phyloP scores from a whole-genome alignment of 2,329 filamentous ascomycete species.

The Neodidymelliopsis sp. region DNA sequence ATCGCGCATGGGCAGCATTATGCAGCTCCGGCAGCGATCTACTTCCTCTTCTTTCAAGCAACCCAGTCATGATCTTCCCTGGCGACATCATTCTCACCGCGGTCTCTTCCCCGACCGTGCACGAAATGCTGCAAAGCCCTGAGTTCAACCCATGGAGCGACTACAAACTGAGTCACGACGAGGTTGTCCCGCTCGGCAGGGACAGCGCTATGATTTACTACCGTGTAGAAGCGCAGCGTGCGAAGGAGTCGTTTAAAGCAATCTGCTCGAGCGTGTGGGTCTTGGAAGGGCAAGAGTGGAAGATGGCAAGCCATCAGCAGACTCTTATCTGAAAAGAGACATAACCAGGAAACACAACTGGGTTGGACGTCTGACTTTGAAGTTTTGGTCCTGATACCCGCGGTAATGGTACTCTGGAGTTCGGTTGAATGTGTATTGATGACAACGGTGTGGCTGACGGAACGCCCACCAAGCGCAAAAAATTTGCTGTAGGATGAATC shows the following conservation, averaged over 20 bases:
- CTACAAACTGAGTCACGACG: constrained; percentile 39
- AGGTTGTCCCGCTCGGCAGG: constrained; percentile 34
- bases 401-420: background rate
- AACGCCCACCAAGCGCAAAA: background rate
- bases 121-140: constrained; percentile 28
- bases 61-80: constrained; percentile 52
- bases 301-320: constrained; percentile 42
- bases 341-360: too few relatives aligned
- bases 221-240: constrained; percentile 31
- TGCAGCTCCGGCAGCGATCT: constrained; percentile 43
- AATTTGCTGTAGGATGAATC: background rate
- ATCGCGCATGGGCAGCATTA: constrained; percentile 48
- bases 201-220: constrained; percentile 37
- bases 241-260: constrained; percentile 26
- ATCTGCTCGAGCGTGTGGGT: constrained; percentile 41
- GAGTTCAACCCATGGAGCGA: constrained; percentile 34
- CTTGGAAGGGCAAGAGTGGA: constrained; percentile 32
- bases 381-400: background rate
- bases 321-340: constrained; percentile 30
- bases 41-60: constrained; percentile 42
- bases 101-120: constrained; percentile 37
- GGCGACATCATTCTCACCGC: constrained; percentile 46
- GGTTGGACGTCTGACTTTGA: background rate
- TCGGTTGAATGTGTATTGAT: background rate
- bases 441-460: background rate